Percentiles rank a stretch among this genome's conserved stretches.
Conservation (phyloP, 129 eudicot species). For the Solidago caesia region DNA sequence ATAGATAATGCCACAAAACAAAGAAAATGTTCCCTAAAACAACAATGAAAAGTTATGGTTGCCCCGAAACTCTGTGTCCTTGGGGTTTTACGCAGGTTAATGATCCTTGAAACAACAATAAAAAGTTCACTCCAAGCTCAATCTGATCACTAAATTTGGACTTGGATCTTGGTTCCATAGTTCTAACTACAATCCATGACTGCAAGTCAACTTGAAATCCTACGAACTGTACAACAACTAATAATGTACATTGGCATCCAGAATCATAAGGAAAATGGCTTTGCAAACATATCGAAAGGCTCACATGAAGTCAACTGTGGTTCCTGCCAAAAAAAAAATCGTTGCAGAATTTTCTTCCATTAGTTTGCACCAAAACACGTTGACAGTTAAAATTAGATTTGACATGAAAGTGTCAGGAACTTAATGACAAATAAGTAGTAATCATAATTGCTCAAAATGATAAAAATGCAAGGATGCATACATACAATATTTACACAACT, state of each 20-base stretch:
- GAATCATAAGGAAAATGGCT: conserved; percentile 69
- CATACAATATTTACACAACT: neutral
- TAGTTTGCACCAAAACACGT: no score
- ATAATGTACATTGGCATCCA: neutral
- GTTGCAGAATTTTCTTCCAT: neutral
- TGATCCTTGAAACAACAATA: no score
- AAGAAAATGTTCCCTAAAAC: no score
- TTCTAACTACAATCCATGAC: no score
- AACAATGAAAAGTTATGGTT: no score
- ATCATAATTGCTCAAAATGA: neutral
- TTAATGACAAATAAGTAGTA: no score
- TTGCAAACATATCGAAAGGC: conserved; percentile 67
- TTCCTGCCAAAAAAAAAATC: conserved; percentile 45
- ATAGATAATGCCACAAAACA: no score
- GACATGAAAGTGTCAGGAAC: neutral
- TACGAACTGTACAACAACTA: conserved; percentile 21
- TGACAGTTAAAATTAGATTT: neutral
- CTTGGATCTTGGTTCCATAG: no score
- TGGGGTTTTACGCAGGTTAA: no score
- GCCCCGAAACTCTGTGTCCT: no score
- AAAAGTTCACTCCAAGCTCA: no score
- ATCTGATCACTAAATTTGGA: no score
- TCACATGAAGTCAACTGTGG: conserved; percentile 75
- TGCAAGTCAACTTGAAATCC: neutral
- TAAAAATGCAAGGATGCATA: neutral